Evolutionary conservation across 352 stramenopile genomes (phyloP).

Genomic region (Globisporangium nunn): DNA sequence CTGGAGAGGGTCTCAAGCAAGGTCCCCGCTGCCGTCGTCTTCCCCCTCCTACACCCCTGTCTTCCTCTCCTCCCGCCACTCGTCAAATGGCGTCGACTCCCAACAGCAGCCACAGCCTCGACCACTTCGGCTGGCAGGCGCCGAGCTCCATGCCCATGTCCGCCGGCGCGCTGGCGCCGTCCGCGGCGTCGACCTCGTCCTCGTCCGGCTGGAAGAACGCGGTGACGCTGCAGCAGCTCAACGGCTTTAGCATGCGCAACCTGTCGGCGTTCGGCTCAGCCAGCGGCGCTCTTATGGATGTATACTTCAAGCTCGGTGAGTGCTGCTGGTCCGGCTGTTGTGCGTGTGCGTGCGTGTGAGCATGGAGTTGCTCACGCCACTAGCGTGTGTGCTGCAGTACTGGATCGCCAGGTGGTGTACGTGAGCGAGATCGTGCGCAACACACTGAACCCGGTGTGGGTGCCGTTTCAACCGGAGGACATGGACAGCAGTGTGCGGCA

Average conservation of each 20-base stretch:
- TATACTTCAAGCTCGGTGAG: conserved; percentile 75
- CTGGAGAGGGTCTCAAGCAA: too few species aligned
- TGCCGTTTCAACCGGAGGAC: conserved; percentile 61
- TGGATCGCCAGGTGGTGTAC: conserved; percentile 63
- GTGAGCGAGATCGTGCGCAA: conserved; percentile 61
- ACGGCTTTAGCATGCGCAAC: conserved; percentile 73
- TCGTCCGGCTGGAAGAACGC: conserved; percentile 19
- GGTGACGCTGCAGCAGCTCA: conserved; percentile 72
- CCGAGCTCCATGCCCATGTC: conserved; percentile 12
- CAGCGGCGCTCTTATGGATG: conserved; percentile 44
- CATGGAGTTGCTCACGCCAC: not conserved
- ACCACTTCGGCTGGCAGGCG: conserved; percentile 8
- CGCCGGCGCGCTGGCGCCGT: conserved; percentile 11
- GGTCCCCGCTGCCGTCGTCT: too few species aligned
- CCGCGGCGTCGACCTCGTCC: conserved; percentile 9
- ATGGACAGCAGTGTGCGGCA: conserved; percentile 22
- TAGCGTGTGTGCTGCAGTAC: conserved; percentile 22
- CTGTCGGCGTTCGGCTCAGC: conserved; percentile 40
- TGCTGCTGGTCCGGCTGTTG: conserved; percentile 4
- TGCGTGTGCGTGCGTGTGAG: not conserved
- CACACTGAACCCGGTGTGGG: conserved; percentile 78
- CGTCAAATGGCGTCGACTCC: conserved; percentile 2
- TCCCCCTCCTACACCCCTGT: too few species aligned
- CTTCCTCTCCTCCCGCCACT: too few species aligned
- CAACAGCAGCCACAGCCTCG: conserved; percentile 6